These are phyloP conservation scores for Rhodotorula paludigena DNA, from an alignment of 768 basidiomycete genomes.

Conservation along the genomic window DNA sequence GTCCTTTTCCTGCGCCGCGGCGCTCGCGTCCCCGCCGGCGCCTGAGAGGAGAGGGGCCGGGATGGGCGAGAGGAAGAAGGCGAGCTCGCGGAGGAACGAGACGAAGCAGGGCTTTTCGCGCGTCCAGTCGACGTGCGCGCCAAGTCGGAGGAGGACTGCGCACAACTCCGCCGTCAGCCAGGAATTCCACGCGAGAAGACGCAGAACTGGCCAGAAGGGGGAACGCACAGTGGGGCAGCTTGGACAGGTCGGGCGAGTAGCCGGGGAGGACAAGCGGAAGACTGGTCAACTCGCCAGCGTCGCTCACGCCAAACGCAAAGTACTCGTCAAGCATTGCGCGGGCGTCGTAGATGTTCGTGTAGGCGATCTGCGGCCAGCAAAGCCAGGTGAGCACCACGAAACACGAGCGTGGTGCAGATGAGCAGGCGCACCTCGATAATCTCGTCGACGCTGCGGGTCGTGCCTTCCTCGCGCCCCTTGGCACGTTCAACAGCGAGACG, in stretches of 20 bases:
- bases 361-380: not conserved
- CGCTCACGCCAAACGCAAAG: slow-evolving; percentile 67
- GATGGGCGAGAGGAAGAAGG: slow-evolving; percentile 68
- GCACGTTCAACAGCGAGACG: slow-evolving; percentile 72
- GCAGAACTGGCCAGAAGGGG: not conserved
- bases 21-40: no score
- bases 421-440: slow-evolving; percentile 63
- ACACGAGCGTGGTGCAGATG: not conserved
- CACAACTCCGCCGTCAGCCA: not conserved
- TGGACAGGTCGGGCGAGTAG: slow-evolving; percentile 84
- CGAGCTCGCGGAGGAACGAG: slow-evolving; percentile 78
- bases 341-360: slow-evolving; percentile 36
- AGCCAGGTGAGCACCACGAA: not conserved
- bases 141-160: slow-evolving; percentile 42
- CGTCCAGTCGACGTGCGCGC: slow-evolving; percentile 75
- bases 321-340: slow-evolving; percentile 86
- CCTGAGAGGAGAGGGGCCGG: slow-evolving; percentile 37
- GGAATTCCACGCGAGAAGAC: not conserved
- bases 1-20: slow-evolving; percentile 34
- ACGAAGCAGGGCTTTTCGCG: slow-evolving; percentile 79
- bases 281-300: slow-evolving; percentile 63
- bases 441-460: slow-evolving; percentile 55
- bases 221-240: slow-evolving; percentile 70
- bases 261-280: slow-evolving; percentile 78
- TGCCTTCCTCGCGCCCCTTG: slow-evolving; percentile 42